These are phyloP conservation scores for Eragrostis nindensis DNA, from an alignment of 176 grass and related monocot genomes.

Conservation along the genomic window DNA sequence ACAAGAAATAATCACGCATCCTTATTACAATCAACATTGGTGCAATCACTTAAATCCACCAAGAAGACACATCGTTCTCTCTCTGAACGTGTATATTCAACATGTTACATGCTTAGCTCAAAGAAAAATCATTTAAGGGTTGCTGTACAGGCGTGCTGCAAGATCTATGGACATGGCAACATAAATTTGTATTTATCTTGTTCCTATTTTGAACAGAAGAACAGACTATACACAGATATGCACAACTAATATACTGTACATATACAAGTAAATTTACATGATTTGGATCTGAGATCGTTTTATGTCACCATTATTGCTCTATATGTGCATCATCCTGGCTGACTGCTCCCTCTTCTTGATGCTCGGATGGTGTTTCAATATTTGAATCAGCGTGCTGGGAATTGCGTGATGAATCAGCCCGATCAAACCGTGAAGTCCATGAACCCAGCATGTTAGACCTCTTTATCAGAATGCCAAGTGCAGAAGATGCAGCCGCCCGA, in stretches of 20 bases:
- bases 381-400: constrained; percentile 39
- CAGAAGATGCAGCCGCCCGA: constrained; percentile 78
- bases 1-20: not conserved
- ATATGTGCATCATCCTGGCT: constrained; percentile 23
- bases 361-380: constrained; percentile 41
- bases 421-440: constrained; percentile 54
- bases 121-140: constrained; percentile 17
- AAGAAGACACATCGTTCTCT: not conserved
- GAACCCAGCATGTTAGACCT: constrained; percentile 69
- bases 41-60: not conserved
- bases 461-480: constrained; percentile 82
- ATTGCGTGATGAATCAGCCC: constrained; percentile 55
- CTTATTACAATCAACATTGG: not conserved
- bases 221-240: constrained; percentile 29
- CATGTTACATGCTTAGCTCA: constrained; percentile 7
- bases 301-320: constrained; percentile 34
- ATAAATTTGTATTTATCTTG: not conserved
- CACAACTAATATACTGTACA: constrained; percentile 21
- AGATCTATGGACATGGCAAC: constrained; percentile 23
- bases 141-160: constrained; percentile 11
- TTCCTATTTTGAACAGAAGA: constrained; percentile 6
- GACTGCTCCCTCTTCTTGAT: constrained; percentile 39
- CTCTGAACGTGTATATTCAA: not conserved
- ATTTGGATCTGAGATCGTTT: not conserved
- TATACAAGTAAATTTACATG: constrained; percentile 48